Evolutionary conservation across 2,329 filamentous ascomycete species (phyloP).

Genomic region (Pseudocercospora eumusae): DNA sequence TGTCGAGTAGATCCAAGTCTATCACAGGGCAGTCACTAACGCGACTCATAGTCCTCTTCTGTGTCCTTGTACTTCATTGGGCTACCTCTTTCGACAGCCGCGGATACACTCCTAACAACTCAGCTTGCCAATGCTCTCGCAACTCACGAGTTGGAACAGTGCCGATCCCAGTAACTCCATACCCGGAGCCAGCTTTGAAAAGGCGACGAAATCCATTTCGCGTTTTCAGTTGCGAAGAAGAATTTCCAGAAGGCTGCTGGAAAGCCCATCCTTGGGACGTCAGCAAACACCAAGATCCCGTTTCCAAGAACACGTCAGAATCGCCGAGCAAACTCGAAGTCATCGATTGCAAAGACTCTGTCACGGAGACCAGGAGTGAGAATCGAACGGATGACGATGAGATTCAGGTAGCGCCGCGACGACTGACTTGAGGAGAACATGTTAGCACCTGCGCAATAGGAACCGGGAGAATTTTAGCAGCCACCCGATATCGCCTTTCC

Average conservation of each 20-base stretch:
- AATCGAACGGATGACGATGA: not conserved
- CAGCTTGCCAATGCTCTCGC: conserved; percentile 11
- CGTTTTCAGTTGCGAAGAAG: conserved; percentile 16
- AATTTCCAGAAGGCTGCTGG: conserved; percentile 24
- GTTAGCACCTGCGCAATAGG: no score
- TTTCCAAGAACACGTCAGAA: not conserved
- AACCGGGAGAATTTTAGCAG: not conserved
- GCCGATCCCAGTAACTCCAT: not conserved
- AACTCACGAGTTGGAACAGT: not conserved
- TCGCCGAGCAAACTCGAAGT: not conserved
- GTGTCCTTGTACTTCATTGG: conserved; percentile 24
- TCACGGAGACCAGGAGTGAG: not conserved
- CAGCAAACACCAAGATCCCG: not conserved
- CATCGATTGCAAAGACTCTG: not conserved
- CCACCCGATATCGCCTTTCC: not conserved
- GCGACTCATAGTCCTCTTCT: conserved; percentile 18
- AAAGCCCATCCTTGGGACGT: conserved; percentile 21
- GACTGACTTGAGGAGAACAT: not conserved
- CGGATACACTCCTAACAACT: conserved; percentile 9
- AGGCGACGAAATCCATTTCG: conserved; percentile 12
- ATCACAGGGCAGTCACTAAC: not conserved
- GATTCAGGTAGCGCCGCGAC: not conserved
- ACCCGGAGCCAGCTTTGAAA: conserved; percentile 5
- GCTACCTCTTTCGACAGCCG: conserved; percentile 20
- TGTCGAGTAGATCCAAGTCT: not conserved